Evolutionary conservation across 1,284 basidiomycete species (phyloP).

Genomic region (Mycena sp.): DNA sequence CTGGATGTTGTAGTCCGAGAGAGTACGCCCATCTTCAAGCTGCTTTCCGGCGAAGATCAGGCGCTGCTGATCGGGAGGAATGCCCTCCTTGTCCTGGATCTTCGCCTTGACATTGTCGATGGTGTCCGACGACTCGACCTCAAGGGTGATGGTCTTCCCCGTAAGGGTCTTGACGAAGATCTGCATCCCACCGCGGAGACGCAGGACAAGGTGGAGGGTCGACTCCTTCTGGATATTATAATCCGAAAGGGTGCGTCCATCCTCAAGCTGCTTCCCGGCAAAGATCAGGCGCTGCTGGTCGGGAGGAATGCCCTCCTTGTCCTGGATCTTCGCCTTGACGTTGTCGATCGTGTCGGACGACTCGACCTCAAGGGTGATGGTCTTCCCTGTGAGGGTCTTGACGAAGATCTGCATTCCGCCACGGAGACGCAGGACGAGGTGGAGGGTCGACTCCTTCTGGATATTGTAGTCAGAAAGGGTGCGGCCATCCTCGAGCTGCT

Average conservation of each 20-base stretch:
- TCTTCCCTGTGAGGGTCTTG: slow-evolving; percentile 63
- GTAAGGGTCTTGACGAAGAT: slow-evolving; percentile 78
- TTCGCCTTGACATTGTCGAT: slow-evolving; percentile 52
- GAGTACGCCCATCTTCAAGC: slow-evolving; percentile 71
- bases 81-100: slow-evolving; percentile 54
- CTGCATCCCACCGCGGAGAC: slow-evolving; percentile 73
- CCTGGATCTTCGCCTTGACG: slow-evolving; percentile 52
- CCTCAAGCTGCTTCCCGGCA: slow-evolving; percentile 89
- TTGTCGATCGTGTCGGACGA: slow-evolving; percentile 51
- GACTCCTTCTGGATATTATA: slow-evolving; percentile 86
- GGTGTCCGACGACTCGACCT: slow-evolving; percentile 51
- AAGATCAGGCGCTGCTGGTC: slow-evolving; percentile 84
- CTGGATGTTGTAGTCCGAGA: slow-evolving; percentile 76
- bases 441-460: slow-evolving; percentile 66
- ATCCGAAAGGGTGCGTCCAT: slow-evolving; percentile 83
- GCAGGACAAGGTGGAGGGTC: slow-evolving; percentile 83
- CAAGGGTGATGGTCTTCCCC: slow-evolving; percentile 53
- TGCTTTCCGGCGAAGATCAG: slow-evolving; percentile 75
- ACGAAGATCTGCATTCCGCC: slow-evolving; percentile 82
- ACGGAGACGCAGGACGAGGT: slow-evolving; percentile 64
- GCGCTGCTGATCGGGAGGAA: slow-evolving; percentile 72
- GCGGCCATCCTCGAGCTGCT: slow-evolving; percentile 77
- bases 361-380: slow-evolving; percentile 52
- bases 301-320: slow-evolving; percentile 54
- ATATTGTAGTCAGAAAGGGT: slow-evolving; percentile 73